Evolutionary conservation across 2,329 filamentous ascomycete genomes (phyloP).

Genomic region (Anthostomella pinea): DNA sequence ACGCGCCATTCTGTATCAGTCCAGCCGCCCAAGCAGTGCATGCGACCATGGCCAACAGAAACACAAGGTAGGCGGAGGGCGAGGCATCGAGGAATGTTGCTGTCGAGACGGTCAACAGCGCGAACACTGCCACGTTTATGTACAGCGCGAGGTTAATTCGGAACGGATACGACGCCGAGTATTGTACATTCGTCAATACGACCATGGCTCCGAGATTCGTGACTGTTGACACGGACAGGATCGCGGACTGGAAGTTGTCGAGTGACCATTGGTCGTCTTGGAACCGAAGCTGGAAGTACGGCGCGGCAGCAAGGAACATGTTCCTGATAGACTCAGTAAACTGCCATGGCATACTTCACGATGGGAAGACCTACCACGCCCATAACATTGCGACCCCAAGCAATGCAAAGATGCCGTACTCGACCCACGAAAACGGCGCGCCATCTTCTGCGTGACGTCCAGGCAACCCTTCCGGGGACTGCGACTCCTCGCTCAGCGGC

Average conservation of each 20-base stretch:
- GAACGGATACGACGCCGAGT: constrained; percentile 79
- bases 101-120: constrained; percentile 77
- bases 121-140: constrained; percentile 75
- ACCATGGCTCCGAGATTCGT: constrained; percentile 77
- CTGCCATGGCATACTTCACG: constrained; percentile 3
- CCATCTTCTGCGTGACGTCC: constrained; percentile 35
- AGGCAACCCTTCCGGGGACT: constrained; percentile 13
- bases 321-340: constrained; percentile 59
- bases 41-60: constrained; percentile 79
- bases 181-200: constrained; percentile 76
- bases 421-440: constrained; percentile 73
- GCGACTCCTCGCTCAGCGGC: constrained; percentile 31
- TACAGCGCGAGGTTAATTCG: constrained; percentile 76
- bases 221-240: constrained; percentile 80
- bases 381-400: constrained; percentile 93
- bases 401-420: constrained; percentile 81
- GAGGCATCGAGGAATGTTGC: constrained; percentile 60
- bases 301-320: constrained; percentile 94
- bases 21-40: constrained; percentile 76
- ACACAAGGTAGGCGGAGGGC: constrained; percentile 69
- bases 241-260: constrained; percentile 83
- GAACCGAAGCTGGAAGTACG: constrained; percentile 88
- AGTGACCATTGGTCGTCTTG: constrained; percentile 66
- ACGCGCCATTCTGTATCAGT: constrained; percentile 88
- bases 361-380: constrained; percentile 73